Conservation (phyloP, 305 asterid species). For the Euphrasia arctica region DNA sequence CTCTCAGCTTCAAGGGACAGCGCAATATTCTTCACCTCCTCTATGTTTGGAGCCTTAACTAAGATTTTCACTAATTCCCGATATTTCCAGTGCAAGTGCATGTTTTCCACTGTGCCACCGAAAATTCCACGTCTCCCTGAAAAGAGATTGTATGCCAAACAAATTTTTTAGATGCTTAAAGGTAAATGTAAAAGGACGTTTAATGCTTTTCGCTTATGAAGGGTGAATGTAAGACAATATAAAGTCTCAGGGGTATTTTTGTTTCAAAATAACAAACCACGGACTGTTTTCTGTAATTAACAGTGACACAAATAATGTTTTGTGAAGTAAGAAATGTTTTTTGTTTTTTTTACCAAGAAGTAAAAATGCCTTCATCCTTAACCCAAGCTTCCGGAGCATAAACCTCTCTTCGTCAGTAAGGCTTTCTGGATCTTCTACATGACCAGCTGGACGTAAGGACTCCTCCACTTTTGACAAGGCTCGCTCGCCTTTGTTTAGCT, state of each 20-base stretch:
- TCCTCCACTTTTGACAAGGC: constrained; percentile 82
- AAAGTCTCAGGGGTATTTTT: not conserved
- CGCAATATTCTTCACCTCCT: constrained; percentile 76
- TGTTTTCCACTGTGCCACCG: constrained; percentile 97
- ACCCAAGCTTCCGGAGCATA: constrained; percentile 97
- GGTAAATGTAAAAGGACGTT: not conserved
- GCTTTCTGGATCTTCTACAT: constrained; percentile 59
- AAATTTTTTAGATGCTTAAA: constrained; percentile 1
- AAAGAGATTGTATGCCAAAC: constrained; percentile 26
- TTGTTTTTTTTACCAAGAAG: constrained; percentile 60
- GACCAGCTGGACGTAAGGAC: constrained; percentile 67
- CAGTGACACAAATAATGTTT: not conserved
- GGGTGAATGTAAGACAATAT: not conserved
- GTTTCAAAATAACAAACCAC: not conserved
- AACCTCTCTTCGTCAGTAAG: constrained; percentile 91
- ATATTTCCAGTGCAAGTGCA: constrained; percentile 99
- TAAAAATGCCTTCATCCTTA: constrained; percentile 94
- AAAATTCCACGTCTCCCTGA: constrained; percentile 98
- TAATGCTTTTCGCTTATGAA: not conserved
- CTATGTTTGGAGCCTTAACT: constrained; percentile 70
- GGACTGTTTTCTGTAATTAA: not conserved
- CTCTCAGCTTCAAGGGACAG: constrained; percentile 95
- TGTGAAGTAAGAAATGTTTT: constrained; percentile 24
- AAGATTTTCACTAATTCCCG: constrained; percentile 85
- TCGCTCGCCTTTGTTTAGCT: constrained; percentile 68